Conservation (phyloP, 176 grass and related monocot species). For the Alopecurus myosuroides region DNA sequence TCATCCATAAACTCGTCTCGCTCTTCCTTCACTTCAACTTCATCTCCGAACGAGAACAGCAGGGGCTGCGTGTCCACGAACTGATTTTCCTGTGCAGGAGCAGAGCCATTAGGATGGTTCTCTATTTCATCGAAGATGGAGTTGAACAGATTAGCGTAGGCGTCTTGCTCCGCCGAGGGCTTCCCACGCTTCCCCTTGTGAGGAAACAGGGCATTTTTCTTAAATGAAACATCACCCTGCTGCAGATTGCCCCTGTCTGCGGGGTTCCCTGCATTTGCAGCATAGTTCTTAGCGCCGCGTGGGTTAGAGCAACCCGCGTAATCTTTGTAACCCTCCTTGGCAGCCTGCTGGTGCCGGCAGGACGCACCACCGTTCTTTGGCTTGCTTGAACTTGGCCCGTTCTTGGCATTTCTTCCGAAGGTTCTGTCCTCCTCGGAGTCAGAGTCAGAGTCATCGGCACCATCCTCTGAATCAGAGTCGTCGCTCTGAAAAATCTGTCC, state of each 20-base stretch:
- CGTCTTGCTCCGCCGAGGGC: background rate
- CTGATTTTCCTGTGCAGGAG: background rate
- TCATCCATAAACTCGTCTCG: background rate
- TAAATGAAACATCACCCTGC: slow-evolving; percentile 24
- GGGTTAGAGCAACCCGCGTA: background rate
- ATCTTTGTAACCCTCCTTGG: background rate
- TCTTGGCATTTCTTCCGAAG: background rate
- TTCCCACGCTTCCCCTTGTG: background rate
- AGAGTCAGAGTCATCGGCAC: background rate
- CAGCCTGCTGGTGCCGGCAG: background rate
- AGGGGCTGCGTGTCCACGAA: background rate
- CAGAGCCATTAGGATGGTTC: background rate
- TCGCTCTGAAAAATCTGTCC: background rate
- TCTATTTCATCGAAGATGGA: slow-evolving; percentile 17
- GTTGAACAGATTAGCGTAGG: slow-evolving; percentile 9
- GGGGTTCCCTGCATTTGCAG: background rate
- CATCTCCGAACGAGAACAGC: slow-evolving; percentile 30
- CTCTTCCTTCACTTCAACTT: background rate
- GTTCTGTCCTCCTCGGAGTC: background rate
- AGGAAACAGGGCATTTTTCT: slow-evolving; percentile 2
- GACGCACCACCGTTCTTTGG: background rate
- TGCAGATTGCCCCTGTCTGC: background rate
- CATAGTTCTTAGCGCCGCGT: background rate
- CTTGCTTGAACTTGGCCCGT: slow-evolving; percentile 4
- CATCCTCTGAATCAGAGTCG: background rate